Base-by-base conservation (phyloP, 2,329 filamentous ascomycete species). In the Epicoccum nigrum region DNA sequence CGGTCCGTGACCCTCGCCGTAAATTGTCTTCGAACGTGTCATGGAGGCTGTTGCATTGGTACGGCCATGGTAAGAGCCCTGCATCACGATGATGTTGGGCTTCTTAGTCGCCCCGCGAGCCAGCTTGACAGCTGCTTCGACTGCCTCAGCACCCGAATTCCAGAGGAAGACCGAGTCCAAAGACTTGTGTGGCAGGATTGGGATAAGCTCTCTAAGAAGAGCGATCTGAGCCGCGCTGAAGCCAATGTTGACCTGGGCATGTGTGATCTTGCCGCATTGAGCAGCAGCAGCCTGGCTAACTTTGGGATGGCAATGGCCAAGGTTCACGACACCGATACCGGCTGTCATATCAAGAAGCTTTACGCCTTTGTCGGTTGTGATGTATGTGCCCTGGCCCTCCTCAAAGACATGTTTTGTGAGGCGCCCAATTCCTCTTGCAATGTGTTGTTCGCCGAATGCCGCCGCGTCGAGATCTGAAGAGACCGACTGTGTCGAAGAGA, bases 51-150 rank as follows among this genome's bases (percentile, higher is more conserved):
- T 68, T 11, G 65, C 64, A 16, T 64, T 66, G 15, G 65, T 68
- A 19, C 65, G 64, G 23, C 65, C 65, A 17, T 68, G 65, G 51
- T 68, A 68, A 16, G 62, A 65, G 30, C 65, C 65, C 28, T 68
- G 65, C 65, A 68, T 67, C 13, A 68, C 65, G n/a, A 68, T 67
- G 35, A 68, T 58, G 35, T 68, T 68, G 8, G 63, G 61, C 47
- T 68, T 68, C 54, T 66, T 67, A 8, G 64, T 68, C 4, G 64
- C 65, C 5, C 58, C 63, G n/a, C 65, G 60, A 20, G 62, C 59
- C 11, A 68, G 45, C 45, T 68, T 68, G 2, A 68, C 64, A 13
- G 65, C 59, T 13, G 65, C 64, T 40, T 68, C 65, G 3, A 68
- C 65, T 3, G 65, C 65, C 35, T 68, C 65, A 15, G 65, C 64